These are phyloP conservation scores for Lycium ferocissimum DNA, from an alignment of 257 asterid species.

Conservation along the genomic window DNA sequence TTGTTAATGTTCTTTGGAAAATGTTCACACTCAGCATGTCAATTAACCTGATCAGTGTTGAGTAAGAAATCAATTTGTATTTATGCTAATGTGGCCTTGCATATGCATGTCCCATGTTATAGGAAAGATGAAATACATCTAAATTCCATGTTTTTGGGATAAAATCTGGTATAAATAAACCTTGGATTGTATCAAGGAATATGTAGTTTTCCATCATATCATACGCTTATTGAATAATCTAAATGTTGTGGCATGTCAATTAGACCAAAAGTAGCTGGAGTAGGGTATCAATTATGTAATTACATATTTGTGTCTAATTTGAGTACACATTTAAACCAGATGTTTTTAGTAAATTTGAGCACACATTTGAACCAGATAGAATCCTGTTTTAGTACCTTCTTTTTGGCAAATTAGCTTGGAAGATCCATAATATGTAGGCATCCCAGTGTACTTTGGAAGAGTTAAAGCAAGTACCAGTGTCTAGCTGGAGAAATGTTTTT, in stretches of 20 bases:
- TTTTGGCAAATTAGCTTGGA: not conserved
- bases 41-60: not conserved
- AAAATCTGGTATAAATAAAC: no score
- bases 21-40: not conserved
- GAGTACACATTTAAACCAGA: not conserved
- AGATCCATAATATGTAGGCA: not conserved
- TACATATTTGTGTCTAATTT: not conserved
- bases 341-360: not conserved
- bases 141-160: no score
- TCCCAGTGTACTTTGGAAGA: not conserved
- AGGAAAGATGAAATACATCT: not conserved
- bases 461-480: not conserved
- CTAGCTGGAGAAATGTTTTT: not conserved
- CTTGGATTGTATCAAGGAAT: not conserved
- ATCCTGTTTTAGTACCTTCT: not conserved
- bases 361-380: not conserved
- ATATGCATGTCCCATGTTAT: not conserved
- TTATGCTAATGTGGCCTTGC: constrained; percentile 19
- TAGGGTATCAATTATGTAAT: not conserved
- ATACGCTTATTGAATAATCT: not conserved
- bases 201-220: not conserved
- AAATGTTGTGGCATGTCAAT: not conserved
- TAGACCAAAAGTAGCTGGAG: not conserved
- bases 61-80: constrained; percentile 25
- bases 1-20: not conserved